Evolutionary conservation across 495 filamentous ascomycete genomes (phyloP), one percentile per base, ranked within the genome.

Genomic region (Tuber magnatum): DNA sequence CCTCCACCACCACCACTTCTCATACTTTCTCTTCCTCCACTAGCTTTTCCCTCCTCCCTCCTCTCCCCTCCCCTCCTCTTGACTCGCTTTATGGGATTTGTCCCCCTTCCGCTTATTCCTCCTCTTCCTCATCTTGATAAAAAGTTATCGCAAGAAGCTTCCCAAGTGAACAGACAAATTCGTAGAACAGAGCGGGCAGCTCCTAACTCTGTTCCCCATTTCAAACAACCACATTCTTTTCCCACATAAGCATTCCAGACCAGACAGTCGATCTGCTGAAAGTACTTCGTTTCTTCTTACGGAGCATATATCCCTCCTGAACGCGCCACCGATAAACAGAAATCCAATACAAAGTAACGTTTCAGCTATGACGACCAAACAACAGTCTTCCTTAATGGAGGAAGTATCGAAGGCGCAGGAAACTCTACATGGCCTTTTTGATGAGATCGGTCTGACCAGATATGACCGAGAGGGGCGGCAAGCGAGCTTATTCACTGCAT

Each of bases 401-500:
- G 78, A 81, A 28, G 68, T 83, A 68, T 72, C 70, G 1, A 80
- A 77, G 40, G 74, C 76, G 16, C 69, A 82, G 56, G 76, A 77
- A 39, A 78, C 68, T 22, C 87, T 99, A 69, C 94, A 97, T 85
- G 91, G 91, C 68, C 87, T 97, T 70, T 99, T 96, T 81, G 95
- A 98, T 84, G 94, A 98, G 78, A 97, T 99, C 80, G 95, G 95
- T 48, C 90, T 99, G 68, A 87, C 93, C 28, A 89, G 84, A 81
- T 92, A 96, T 89, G 95, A 97, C 85, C 90, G 96, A 76, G 93
- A 97, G 75, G 86, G 88, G 7, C 87, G 96, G 75, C 94, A 98
- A 83, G 87, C 92, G 80, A 91, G 96, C 88, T 93, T 97, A 28
- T 83, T 79, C 41, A 51, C 78, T 43, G 81, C 81, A 42, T 42